Evolutionary conservation across 495 filamentous ascomycete species (phyloP), one percentile per base, ranked within the genome.

Genomic region (Tuber umbilicatum): DNA sequence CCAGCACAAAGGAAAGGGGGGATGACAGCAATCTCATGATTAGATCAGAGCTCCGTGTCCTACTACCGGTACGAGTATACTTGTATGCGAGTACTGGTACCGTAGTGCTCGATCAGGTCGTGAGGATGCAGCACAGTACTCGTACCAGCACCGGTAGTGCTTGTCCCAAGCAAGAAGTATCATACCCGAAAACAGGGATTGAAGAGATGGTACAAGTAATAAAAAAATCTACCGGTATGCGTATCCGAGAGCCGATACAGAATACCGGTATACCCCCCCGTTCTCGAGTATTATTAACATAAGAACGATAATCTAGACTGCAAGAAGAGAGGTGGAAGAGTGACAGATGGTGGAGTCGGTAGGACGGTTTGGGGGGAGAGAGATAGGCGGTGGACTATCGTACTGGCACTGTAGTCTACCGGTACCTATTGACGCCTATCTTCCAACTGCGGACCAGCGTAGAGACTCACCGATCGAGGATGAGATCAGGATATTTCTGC

Each of bases 1-100:
- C 43, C 41, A 76, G 69, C 43, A 70, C 41, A 55, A 70, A 69
- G 41, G 68, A 42, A 77, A 68, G 68, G 35, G 39, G 68, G n/a
- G 69, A 70, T 68, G 41, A 38, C 47, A 60, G 73, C 39, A 60
- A 60, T 71, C 68, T 71, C 73, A 41, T 71, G 50, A 43, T 43
- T 69, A 72, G 35, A 60, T 27, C 39, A 69, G 45, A 38, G 39
- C 39, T 67, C 70, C 27, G 69, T 70, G 47, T 45, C 68, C 69
- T 71, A 72, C n/a, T n/a, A n/a, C n/a, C n/a, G n/a, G n/a, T n/a
- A n/a, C n/a, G n/a, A n/a, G n/a, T n/a, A n/a, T n/a, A n/a, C n/a
- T n/a, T n/a, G n/a, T 45, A 55, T 55, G 47, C 47, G 23, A 55
- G 47, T 10, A 55, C 47, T 10, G 42, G 23, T 27, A n/a, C 23